These are phyloP conservation scores for Amanita exitialis DNA, from an alignment of 768 basidiomycete genomes.

Conservation along the genomic window DNA sequence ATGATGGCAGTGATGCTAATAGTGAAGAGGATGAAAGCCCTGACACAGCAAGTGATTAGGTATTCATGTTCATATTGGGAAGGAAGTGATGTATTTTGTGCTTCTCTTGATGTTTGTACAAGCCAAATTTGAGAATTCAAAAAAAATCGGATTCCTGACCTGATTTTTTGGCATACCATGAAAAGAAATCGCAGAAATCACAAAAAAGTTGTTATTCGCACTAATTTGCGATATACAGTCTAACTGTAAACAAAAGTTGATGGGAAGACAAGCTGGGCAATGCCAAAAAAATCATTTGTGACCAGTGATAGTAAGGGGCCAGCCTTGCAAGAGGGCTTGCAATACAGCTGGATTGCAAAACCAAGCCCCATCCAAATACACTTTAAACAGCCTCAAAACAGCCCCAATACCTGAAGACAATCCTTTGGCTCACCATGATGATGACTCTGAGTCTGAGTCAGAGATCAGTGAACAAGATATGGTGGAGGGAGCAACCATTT, in stretches of 20 bases:
- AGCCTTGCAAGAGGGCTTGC: neutral
- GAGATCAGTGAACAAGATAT: neutral
- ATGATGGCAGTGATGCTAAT: too few species aligned
- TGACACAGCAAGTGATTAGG: too few species aligned
- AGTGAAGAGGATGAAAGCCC: too few species aligned
- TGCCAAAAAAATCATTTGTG: neutral
- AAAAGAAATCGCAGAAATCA: neutral
- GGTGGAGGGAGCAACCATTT: neutral
- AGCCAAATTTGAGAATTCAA: constrained; percentile 1
- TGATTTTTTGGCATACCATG: neutral
- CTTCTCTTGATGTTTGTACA: neutral
- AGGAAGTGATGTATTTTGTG: neutral
- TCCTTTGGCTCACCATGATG: neutral
- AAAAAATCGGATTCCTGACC: neutral
- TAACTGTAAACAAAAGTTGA: neutral
- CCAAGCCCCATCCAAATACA: neutral
- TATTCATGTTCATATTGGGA: too few species aligned
- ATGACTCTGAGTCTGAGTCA: too few species aligned
- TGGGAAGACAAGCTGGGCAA: neutral
- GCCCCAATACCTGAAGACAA: neutral
- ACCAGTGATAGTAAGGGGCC: constrained; percentile 1
- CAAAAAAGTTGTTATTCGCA: neutral
- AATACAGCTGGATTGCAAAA: neutral
- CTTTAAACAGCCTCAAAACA: neutral
- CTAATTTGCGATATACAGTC: neutral